A percentile compares a stretch with the other conserved stretches of the same genome.
Conservation (phyloP, 1,284 basidiomycete genomes). For the Vanrija sp. region DNA sequence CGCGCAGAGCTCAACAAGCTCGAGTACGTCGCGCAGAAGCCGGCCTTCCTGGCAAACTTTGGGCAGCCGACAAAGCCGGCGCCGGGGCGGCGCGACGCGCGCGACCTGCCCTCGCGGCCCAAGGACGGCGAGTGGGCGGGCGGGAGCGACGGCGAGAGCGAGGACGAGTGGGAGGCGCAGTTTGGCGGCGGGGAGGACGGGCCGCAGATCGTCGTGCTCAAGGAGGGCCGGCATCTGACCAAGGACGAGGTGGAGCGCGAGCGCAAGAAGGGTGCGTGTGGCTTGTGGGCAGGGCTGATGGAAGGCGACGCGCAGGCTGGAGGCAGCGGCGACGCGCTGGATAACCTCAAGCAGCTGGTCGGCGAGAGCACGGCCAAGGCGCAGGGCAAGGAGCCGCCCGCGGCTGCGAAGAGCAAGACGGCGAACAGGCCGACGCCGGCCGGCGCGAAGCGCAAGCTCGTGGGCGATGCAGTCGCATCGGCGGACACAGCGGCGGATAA, state of each 20-base stretch:
- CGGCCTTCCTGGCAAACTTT: constrained; percentile 41
- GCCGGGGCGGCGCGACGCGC: constrained; percentile 14
- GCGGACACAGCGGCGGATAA: constrained; percentile 8
- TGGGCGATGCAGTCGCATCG: constrained; percentile 18
- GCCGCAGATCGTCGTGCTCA: constrained; percentile 78
- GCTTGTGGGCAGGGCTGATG: background rate
- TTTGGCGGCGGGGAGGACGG: constrained; percentile 76
- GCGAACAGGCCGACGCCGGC: constrained; percentile 14
- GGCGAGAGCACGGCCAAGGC: background rate
- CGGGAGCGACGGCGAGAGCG: constrained; percentile 52
- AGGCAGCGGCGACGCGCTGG: no score
- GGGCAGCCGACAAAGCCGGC: constrained; percentile 14
- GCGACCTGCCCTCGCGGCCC: constrained; percentile 33
- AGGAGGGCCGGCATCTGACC: constrained; percentile 74
- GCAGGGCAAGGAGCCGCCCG: background rate
- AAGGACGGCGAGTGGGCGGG: constrained; percentile 38
- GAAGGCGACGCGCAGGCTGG: background rate
- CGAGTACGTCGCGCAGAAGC: constrained; percentile 38
- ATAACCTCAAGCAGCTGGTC: background rate
- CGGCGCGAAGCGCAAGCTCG: constrained; percentile 37
- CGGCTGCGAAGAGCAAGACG: constrained; percentile 9
- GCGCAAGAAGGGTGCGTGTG: constrained; percentile 62
- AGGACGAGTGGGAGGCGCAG: constrained; percentile 65
- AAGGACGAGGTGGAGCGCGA: constrained; percentile 71
- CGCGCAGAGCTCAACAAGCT: constrained; percentile 27